phyloP scores from a whole-genome alignment of 345 rosid species.

The Brassica rapa region DNA sequence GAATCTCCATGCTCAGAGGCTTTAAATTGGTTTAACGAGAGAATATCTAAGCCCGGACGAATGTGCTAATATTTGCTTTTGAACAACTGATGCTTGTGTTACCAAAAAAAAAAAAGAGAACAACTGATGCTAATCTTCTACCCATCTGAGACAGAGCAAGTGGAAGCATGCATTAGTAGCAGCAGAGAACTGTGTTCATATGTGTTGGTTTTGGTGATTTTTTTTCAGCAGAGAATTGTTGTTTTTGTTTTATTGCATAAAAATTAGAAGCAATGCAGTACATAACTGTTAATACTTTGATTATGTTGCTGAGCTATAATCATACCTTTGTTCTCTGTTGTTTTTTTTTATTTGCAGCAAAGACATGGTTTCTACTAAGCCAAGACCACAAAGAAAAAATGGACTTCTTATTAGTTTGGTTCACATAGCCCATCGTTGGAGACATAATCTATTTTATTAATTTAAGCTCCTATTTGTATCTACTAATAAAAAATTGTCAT shows the following conservation, averaged over 20 bases:
- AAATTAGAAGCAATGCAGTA: background rate
- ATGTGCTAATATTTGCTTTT: constrained; percentile 10
- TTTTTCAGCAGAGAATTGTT: too few species aligned
- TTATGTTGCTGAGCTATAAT: background rate
- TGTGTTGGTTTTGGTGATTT: background rate
- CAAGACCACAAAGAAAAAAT: background rate
- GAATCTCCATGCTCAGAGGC: constrained; percentile 28
- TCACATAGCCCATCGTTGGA: too few species aligned
- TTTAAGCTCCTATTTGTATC: too few species aligned
- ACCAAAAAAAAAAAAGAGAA: background rate
- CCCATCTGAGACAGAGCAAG: constrained; percentile 2
- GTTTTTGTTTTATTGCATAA: too few species aligned
- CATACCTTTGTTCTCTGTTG: background rate
- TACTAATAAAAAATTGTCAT: background rate
- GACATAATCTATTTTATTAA: too few species aligned
- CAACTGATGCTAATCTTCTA: constrained; percentile 11
- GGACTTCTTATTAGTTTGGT: background rate
- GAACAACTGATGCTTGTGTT: background rate
- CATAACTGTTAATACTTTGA: background rate
- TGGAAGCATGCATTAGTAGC: constrained; percentile 13
- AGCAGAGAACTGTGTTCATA: background rate
- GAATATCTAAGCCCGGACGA: background rate
- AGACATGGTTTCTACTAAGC: background rate
- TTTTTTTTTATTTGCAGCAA: background rate
- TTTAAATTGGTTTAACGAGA: constrained; percentile 24